phyloP scores from a whole-genome alignment of 345 rosid species.

The Gossypium longicalyx region DNA sequence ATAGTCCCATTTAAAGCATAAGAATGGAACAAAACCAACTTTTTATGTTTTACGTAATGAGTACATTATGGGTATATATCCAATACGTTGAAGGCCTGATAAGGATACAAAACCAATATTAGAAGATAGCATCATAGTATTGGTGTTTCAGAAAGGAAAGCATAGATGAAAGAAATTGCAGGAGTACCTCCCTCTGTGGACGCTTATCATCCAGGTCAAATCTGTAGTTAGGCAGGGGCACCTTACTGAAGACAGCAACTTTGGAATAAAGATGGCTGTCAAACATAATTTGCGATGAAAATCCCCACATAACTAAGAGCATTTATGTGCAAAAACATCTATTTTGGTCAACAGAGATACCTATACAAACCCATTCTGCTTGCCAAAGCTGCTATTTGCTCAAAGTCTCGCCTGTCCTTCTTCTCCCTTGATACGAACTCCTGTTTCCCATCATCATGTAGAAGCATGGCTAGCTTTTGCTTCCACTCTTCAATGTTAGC shows the following conservation, averaged over 20 bases:
- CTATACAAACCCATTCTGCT: conserved; percentile 72
- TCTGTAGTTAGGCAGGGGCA: conserved; percentile 91
- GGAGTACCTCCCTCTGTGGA: conserved; percentile 84
- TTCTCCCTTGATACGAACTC: conserved; percentile 82
- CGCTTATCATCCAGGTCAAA: conserved; percentile 89
- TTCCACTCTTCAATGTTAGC: conserved; percentile 66
- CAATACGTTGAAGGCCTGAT: background rate
- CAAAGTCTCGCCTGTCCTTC: conserved; percentile 73
- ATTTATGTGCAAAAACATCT: background rate
- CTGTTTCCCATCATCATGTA: conserved; percentile 50
- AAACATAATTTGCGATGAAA: conserved; percentile 25
- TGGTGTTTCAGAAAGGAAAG: background rate
- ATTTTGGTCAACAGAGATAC: conserved; percentile 30
- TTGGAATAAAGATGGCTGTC: conserved; percentile 77
- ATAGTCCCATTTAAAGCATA: background rate
- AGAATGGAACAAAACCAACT: background rate
- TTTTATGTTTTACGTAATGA: background rate
- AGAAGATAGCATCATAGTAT: background rate
- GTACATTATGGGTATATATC: background rate
- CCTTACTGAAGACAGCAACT: conserved; percentile 81
- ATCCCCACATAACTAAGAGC: conserved; percentile 13
- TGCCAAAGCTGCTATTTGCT: conserved; percentile 67
- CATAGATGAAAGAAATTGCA: background rate
- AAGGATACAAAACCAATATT: background rate
- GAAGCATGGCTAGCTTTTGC: conserved; percentile 48